Percentiles rank a stretch among this genome's conserved stretches.
Evolutionary conservation across 148 eudicot species (phyloP).

Genomic region (Camellia sinensis): DNA sequence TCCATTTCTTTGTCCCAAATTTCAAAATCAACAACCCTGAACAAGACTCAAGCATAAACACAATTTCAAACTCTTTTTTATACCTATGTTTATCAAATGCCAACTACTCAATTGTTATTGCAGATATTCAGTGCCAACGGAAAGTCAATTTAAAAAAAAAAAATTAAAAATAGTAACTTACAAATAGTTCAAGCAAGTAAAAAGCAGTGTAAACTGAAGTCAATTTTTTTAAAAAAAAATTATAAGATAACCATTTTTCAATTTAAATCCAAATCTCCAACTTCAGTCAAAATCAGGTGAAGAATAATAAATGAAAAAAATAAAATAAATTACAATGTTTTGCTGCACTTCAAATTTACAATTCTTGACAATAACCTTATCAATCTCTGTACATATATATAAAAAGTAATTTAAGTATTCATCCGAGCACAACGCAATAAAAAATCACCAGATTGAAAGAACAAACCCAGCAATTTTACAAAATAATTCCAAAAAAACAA

Average conservation of each 20-base stretch:
- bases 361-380: no score
- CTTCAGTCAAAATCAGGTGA: no score
- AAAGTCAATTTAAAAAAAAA: background rate
- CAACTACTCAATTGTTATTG: background rate
- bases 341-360: no score
- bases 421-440: background rate
- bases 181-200: background rate
- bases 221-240: background rate
- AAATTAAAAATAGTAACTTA: no score
- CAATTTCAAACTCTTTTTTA: background rate
- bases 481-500: background rate
- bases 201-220: background rate
- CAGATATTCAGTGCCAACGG: background rate
- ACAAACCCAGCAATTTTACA: background rate
- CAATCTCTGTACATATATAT: no score
- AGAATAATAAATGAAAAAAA: no score
- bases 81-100: background rate
- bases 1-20: conserved; percentile 45
- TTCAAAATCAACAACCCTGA: conserved; percentile 24
- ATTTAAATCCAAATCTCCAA: background rate
- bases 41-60: background rate
- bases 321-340: no score
- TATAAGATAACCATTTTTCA: background rate
- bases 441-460: background rate
- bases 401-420: no score